Evolutionary conservation across 257 asterid species (phyloP).

Genomic region (Solanum pinnatisectum): DNA sequence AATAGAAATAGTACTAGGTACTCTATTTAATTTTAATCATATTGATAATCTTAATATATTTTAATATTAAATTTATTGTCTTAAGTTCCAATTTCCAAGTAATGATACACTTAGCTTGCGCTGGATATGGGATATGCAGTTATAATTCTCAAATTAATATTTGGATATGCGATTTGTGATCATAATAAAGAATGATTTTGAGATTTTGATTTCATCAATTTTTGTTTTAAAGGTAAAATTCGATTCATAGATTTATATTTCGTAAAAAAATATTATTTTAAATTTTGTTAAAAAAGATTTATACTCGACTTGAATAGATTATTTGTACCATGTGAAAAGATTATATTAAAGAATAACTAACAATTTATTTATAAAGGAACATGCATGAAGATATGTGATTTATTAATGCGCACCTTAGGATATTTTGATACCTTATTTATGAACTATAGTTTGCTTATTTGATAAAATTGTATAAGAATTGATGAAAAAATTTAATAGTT

Average conservation of each 20-base stretch:
- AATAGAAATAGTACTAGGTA: not conserved
- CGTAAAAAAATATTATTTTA: not conserved
- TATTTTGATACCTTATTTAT: not conserved
- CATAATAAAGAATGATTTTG: not conserved
- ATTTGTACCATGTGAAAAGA: not conserved
- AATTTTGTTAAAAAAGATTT: too few relatives aligned
- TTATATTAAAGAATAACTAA: too few relatives aligned
- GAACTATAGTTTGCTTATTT: not conserved
- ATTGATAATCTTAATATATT: too few relatives aligned
- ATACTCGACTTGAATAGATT: too few relatives aligned
- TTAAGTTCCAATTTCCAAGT: not conserved
- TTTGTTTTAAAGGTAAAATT: not conserved
- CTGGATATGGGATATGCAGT: not conserved
- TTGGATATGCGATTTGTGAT: not conserved
- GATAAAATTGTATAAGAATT: not conserved
- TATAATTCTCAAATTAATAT: too few relatives aligned
- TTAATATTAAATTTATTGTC: not conserved
- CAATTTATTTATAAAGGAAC: not conserved
- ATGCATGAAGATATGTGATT: not conserved
- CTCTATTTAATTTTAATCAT: not conserved
- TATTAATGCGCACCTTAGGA: not conserved
- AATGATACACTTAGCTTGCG: not conserved
- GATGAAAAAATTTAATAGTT: not conserved
- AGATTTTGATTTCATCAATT: not conserved
- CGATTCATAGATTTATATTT: not conserved